Evolutionary conservation across 306 rosid species (phyloP), one percentile per base, ranked within the genome.

Genomic region (Luffa acutangula): DNA sequence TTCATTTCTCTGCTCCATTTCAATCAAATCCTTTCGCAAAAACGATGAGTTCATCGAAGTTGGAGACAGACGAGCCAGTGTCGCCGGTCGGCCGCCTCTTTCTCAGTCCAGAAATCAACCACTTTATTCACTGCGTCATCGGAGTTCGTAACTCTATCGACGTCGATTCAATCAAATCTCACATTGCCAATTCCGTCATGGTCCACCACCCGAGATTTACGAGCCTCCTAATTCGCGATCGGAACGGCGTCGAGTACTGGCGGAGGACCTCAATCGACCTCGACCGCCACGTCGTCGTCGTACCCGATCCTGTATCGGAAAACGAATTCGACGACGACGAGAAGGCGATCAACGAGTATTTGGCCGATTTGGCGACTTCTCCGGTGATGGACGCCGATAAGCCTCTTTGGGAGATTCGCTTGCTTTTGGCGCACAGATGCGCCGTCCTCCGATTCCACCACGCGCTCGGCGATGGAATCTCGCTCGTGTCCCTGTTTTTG

Each of bases 361-460:
- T 94, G 31, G 87, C 92, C 0, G 92, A 92, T 49, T 63, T 94
- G 84, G 88, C 2, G 90, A 91, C 42, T 37, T 92, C 73, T 78
- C 86, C 39, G 78, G 71, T 33, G 13, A 86, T 90, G 18, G 80
- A 87, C 78, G 9, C 75, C 39, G 88, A 87, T 3, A 94, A 94
- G 45, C 98, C 98, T 20, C 84, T 94, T 25, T 94, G 97, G 98
- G 98, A 94, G 70, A 80, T 94, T 31, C 98, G 92, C 39, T 4
- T 94, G 8, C 85, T 94, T 1, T 69, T 8, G 52, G 86, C 89
- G 1, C 97, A 94, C 78, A 91, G 82, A 1, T 92, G 97, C 43
- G 1, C 41, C 5, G 58, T 92, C 13, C 81, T 94, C 17, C 87
- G 97, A 11, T 81, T 92, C 14, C 97, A 94, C 54, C 98, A 94